Evolutionary conservation across 2,329 filamentous ascomycete genomes (phyloP).

Genomic region (Mariannaea sp.): DNA sequence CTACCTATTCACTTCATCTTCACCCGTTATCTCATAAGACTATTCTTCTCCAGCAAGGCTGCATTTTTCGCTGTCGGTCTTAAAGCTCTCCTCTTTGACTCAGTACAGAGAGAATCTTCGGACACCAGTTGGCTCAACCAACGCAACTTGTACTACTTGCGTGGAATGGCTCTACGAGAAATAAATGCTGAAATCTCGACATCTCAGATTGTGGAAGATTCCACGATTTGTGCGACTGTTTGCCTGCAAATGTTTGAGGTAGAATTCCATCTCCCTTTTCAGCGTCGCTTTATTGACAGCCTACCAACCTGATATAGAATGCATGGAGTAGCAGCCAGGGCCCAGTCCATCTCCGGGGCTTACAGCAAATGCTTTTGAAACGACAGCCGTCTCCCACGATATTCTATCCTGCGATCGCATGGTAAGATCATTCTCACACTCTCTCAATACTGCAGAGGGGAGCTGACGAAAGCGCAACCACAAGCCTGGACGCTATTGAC

Average conservation of each 20-base stretch:
- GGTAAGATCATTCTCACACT: not conserved
- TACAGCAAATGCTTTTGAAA: slow-evolving; percentile 9
- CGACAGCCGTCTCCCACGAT: slow-evolving; percentile 2
- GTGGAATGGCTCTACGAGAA: slow-evolving; percentile 4
- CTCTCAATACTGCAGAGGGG: not conserved
- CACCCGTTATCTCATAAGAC: slow-evolving; percentile 5
- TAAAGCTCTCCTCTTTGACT: slow-evolving; percentile 6
- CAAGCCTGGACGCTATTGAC: slow-evolving; percentile 11
- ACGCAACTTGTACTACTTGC: slow-evolving; percentile 7
- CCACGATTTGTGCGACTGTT: slow-evolving; percentile 6
- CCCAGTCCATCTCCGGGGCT: slow-evolving; percentile 7
- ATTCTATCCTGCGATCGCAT: slow-evolving; percentile 4
- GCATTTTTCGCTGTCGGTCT: slow-evolving; percentile 10
- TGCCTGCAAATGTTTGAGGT: slow-evolving; percentile 13
- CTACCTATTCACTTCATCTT: slow-evolving; percentile 8
- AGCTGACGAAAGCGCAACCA: not conserved
- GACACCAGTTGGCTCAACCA: slow-evolving; percentile 2
- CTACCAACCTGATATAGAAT: not conserved
- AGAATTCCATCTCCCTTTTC: not conserved
- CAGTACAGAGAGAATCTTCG: not conserved
- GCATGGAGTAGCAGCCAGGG: slow-evolving; percentile 10
- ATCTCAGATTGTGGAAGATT: not conserved
- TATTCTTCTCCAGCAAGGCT: slow-evolving; percentile 10
- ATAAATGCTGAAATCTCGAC: slow-evolving; percentile 9
- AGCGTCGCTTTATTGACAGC: not conserved